phyloP scores from a whole-genome alignment of 768 basidiomycete genomes.

The Gloeophyllum trabeum region DNA sequence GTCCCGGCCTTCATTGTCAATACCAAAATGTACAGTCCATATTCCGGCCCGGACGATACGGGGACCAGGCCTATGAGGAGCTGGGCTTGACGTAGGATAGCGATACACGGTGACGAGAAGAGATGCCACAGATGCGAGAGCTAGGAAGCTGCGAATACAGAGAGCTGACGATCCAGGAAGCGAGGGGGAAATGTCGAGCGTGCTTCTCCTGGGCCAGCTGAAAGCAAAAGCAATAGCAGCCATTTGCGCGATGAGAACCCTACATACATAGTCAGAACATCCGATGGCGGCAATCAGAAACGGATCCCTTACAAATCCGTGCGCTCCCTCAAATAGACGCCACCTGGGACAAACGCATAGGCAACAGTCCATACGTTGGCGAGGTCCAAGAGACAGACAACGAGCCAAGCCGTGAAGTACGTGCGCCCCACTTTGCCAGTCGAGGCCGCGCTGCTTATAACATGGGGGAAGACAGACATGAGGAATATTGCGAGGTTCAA shows the following conservation, averaged over 20 bases:
- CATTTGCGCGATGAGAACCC: constrained; percentile 45
- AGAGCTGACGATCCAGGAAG: constrained; percentile 1
- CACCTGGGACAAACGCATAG: constrained; percentile 85
- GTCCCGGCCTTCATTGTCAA: constrained; percentile 63
- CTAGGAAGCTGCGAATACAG: constrained; percentile 6
- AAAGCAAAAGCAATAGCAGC: constrained; percentile 37
- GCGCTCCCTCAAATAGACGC: constrained; percentile 61
- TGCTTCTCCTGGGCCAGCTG: constrained; percentile 19
- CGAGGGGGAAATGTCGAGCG: not conserved
- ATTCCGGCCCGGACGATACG: constrained; percentile 74
- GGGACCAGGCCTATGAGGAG: constrained; percentile 50
- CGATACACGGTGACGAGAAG: constrained; percentile 42
- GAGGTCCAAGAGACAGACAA: constrained; percentile 53
- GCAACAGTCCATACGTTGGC: constrained; percentile 77
- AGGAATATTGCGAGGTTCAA: constrained; percentile 49
- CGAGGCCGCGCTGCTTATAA: constrained; percentile 36
- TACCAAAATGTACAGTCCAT: constrained; percentile 89
- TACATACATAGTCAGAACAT: constrained; percentile 12
- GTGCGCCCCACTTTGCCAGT: constrained; percentile 32
- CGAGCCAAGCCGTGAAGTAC: constrained; percentile 43
- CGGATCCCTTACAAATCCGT: constrained; percentile 50
- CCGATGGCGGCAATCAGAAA: not conserved
- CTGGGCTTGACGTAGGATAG: constrained; percentile 35
- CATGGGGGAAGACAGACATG: constrained; percentile 48
- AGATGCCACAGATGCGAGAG: constrained; percentile 20